Percentiles rank a stretch among this genome's conserved stretches.
These are phyloP conservation scores for Beverwykella pulmonaria DNA, from an alignment of 495 filamentous ascomycete species.

Conservation along the genomic window DNA sequence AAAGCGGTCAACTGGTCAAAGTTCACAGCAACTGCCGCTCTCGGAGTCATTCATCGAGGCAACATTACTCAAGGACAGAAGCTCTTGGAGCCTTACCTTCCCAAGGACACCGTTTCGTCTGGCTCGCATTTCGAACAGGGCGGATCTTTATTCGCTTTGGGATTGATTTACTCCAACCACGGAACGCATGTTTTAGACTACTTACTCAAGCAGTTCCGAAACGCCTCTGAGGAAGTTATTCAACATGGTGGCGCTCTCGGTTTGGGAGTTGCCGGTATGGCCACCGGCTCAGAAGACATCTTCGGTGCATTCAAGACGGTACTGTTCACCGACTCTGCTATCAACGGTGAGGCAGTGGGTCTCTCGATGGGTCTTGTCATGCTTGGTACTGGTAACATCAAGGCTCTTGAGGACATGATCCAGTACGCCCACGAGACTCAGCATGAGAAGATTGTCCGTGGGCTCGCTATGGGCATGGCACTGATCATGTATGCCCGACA, in stretches of 20 bases:
- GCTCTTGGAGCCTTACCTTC: constrained; percentile 92
- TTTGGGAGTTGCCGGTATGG: constrained; percentile 97
- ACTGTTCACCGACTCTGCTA: constrained; percentile 87
- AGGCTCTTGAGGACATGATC: constrained; percentile 91
- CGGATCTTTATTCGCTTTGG: constrained; percentile 92
- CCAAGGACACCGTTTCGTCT: constrained; percentile 66
- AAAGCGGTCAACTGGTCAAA: constrained; percentile 99
- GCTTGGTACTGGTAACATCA: constrained; percentile 91
- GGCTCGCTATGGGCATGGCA: constrained; percentile 93
- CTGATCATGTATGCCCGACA: constrained; percentile 97
- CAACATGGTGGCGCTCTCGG: constrained; percentile 96
- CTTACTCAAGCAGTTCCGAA: constrained; percentile 82
- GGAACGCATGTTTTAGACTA: constrained; percentile 89
- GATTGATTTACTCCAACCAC: constrained; percentile 97
- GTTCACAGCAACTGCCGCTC: constrained; percentile 94
- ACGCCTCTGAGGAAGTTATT: constrained; percentile 88
- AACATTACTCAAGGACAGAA: constrained; percentile 92
- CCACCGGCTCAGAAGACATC: constrained; percentile 83
- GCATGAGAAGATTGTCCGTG: constrained; percentile 98
- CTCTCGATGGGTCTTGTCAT: constrained; percentile 96
- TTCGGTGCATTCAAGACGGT: constrained; percentile 88
- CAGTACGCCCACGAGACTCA: constrained; percentile 97
- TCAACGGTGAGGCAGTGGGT: constrained; percentile 96
- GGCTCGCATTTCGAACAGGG: constrained; percentile 95
- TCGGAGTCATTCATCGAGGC: constrained; percentile 95